Base-by-base conservation (phyloP, 805 yeast genomes). In the Torulaspora microellipsoides region DNA sequence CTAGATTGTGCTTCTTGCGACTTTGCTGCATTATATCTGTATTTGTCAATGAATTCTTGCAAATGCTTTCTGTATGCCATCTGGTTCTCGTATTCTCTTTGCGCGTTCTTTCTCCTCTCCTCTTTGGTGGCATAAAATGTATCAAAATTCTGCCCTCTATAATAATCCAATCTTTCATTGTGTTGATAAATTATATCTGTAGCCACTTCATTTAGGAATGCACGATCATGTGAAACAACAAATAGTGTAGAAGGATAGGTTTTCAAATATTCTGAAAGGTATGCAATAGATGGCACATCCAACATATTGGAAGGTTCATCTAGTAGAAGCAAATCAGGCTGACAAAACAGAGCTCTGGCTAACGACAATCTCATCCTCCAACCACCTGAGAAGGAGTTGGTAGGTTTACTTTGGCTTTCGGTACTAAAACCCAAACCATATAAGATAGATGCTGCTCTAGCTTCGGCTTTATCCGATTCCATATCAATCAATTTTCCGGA, bases 231-330 rank as follows among this genome's bases (percentile, higher is more conserved):
- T 44, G 99, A 93, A 35, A 93, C 99, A 34, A 91, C 95, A 51
- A 93, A 71, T 2, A 93, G 93, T 0, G 99, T 93, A 1, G 96
- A 78, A 42, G 95, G 90, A 64, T 93, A 93, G 7, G 86, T 75
- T 62, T 87, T 95, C 55, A 93, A 71, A 63, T 93, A 93, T 54
- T 85, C 80, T 9, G 98, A 91, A 61, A 93, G 75, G 65, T 81
- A 93, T 1, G 97, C 91, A 64, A 93, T 87, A 42, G 98, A 90
- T 25, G 99, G 99, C 66, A 93, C 96, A 79, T 93, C 99, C 95
- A 93, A 85, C 96, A 90, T 93, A 83, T 93, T 93, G 49, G 98
- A 90, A 59, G 99, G 99, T 76, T 93, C 99, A 78, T 93, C 99
- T 52, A 93, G 76, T 62, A 93, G 72, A 53, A 93, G 73, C 52